These are phyloP conservation scores for Salmacisia buchloeana DNA, from an alignment of 1,284 basidiomycete species.

Conservation along the genomic window DNA sequence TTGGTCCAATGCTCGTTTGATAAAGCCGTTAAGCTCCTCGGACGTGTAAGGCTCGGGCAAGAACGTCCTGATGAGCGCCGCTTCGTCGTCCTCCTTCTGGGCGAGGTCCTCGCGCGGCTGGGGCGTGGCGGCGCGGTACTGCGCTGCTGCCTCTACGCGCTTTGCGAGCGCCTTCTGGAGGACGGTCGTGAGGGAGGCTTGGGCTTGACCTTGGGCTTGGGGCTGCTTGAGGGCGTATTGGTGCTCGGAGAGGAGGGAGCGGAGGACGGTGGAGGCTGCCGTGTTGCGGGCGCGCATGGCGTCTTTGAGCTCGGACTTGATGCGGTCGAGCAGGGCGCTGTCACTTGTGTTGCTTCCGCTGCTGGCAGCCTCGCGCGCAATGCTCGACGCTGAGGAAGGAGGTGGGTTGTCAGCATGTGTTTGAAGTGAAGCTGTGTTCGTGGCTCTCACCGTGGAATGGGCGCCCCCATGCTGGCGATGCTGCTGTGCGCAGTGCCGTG, in stretches of 20 bases:
- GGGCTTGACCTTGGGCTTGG: constrained; percentile 12
- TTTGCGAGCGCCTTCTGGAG: constrained; percentile 33
- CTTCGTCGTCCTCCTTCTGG: constrained; percentile 36
- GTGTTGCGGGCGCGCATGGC: constrained; percentile 37
- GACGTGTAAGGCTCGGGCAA: constrained; percentile 21
- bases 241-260: constrained; percentile 32
- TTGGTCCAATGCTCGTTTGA: constrained; percentile 4
- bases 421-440: no score
- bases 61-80: constrained; percentile 24
- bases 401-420: no score
- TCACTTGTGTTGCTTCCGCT: constrained; percentile 10
- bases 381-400: no score
- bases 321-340: constrained; percentile 20
- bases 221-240: constrained; percentile 34
- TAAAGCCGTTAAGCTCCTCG: constrained; percentile 9
- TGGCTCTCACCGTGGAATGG: no score
- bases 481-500: no score
- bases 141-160: constrained; percentile 27
- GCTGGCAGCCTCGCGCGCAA: no score
- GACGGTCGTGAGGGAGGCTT: constrained; percentile 17
- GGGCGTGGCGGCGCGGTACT: constrained; percentile 31
- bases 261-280: constrained; percentile 29
- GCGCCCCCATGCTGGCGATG: no score
- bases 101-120: constrained; percentile 31
- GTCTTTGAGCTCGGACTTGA: constrained; percentile 36